These are phyloP conservation scores for Bipolaris bicolor DNA, from an alignment of 2,329 filamentous ascomycete genomes.

Conservation along the genomic window DNA sequence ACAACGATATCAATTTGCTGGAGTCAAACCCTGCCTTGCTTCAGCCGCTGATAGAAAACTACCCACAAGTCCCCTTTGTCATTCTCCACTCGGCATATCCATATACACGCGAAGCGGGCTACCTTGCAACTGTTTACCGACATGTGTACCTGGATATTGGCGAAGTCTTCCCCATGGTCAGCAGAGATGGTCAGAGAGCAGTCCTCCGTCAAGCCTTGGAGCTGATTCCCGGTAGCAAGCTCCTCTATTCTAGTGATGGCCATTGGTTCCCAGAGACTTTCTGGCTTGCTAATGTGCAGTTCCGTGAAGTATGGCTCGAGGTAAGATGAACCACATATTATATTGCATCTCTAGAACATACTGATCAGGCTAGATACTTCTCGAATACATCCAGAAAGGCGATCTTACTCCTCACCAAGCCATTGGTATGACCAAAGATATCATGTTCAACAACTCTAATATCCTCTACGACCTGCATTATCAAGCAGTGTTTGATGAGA, in stretches of 20 bases:
- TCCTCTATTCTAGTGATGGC: constrained; percentile 81
- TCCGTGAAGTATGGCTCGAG: constrained; percentile 71
- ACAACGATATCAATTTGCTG: constrained; percentile 75
- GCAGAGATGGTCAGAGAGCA: constrained; percentile 74
- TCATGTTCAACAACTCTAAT: constrained; percentile 80
- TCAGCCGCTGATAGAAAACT: constrained; percentile 73
- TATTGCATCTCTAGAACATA: neutral
- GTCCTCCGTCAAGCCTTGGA: constrained; percentile 76
- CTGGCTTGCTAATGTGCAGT: constrained; percentile 73
- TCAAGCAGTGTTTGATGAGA: constrained; percentile 47
- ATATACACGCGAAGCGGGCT: constrained; percentile 77
- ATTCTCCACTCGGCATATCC: constrained; percentile 83
- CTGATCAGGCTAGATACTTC: constrained; percentile 60
- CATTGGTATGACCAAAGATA: constrained; percentile 66
- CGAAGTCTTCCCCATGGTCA: constrained; percentile 80
- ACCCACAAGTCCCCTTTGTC: constrained; percentile 74
- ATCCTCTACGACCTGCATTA: constrained; percentile 69
- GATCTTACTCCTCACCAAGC: constrained; percentile 69
- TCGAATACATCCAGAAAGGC: constrained; percentile 68
- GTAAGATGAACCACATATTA: constrained; percentile 51
- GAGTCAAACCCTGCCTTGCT: constrained; percentile 76
- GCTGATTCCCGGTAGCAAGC: constrained; percentile 74
- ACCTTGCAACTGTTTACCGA: constrained; percentile 75
- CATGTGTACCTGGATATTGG: constrained; percentile 86
- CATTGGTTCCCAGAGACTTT: constrained; percentile 82